Evolutionary conservation across 805 yeast species (phyloP).

Genomic region (Hanseniaspora vineae): DNA sequence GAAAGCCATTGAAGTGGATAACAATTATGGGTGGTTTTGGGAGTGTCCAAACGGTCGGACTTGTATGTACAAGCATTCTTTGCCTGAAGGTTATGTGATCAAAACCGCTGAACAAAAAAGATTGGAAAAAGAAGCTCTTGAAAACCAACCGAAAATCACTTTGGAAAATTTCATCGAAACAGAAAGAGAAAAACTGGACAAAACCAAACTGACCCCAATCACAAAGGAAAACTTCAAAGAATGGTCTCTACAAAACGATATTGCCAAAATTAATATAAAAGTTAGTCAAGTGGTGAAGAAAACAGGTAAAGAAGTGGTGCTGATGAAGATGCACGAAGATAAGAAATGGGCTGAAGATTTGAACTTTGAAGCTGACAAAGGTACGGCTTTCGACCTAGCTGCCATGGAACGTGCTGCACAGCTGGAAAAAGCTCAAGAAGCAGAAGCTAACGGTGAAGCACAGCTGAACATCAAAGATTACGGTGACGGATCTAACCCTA

Average conservation of each 20-base stretch:
- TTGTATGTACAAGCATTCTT: slow-evolving; percentile 89
- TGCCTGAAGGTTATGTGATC: slow-evolving; percentile 93
- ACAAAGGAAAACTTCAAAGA: slow-evolving; percentile 63
- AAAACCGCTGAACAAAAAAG: slow-evolving; percentile 95
- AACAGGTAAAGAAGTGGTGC: slow-evolving; percentile 59
- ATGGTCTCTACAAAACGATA: slow-evolving; percentile 69
- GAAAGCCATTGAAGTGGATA: slow-evolving; percentile 85
- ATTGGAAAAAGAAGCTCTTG: slow-evolving; percentile 74
- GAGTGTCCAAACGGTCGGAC: slow-evolving; percentile 89
- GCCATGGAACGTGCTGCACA: slow-evolving; percentile 28
- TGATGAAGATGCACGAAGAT: slow-evolving; percentile 47
- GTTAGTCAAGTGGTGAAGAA: slow-evolving; percentile 21
- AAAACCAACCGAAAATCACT: slow-evolving; percentile 77
- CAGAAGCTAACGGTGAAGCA: slow-evolving; percentile 10
- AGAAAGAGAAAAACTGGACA: slow-evolving; percentile 77
- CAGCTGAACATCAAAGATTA: slow-evolving; percentile 47
- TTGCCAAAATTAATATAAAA: slow-evolving; percentile 36
- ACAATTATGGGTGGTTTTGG: slow-evolving; percentile 99
- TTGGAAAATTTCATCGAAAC: slow-evolving; percentile 92
- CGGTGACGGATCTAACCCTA: slow-evolving; percentile 48
- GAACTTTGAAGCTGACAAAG: slow-evolving; percentile 16
- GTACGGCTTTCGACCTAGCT: slow-evolving; percentile 31
- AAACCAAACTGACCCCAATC: slow-evolving; percentile 66
- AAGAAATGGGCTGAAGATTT: slow-evolving; percentile 38
- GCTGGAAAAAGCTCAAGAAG: slow-evolving; percentile 9